Base-by-base conservation (phyloP, 768 basidiomycete genomes). In the Suillus luteus region DNA sequence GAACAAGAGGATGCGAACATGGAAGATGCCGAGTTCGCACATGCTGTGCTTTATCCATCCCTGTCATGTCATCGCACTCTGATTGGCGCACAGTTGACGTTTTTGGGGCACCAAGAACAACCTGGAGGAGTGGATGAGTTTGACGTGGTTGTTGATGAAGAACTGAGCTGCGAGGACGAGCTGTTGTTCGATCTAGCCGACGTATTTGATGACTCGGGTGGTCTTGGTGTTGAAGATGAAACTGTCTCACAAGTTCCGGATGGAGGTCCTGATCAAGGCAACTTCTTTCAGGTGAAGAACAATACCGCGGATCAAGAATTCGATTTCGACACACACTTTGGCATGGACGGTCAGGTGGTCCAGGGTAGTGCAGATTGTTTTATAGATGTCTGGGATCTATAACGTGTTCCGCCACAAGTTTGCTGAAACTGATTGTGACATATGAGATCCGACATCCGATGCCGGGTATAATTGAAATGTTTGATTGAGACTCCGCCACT, bases 401-500 rank as follows among this genome's bases (percentile, higher is more conserved):
- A 61, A 65, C 54, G 19, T 52, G 27, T 58, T 65, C 62, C 9
- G 43, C 38, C 17, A 58, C 51, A 33, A 35, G 27, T 60, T 37
- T 55, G 24, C 55, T 57, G 19, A 22, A 55, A 38, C 22, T 60
- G 49, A 57, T 64, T 73, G 66, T 73, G 72, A 73, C 66, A 75
- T 74, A 74, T 74, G 70, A 76, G 71, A 71, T 38, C 24, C 22
- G 65, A 61, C 41, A 15, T 62, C 51, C 64, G 64, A 63, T 62
- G 61, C 62, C 44, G 54, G 54, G 41, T 33, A 19, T 44, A 43
- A 58, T 58, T 58, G 57, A 48, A 64, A 65, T 46, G 38, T 43
- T 35, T 24, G 19, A 31, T 74, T 72, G 0, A 70, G 51, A 67
- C 67, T 69, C 74, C 72, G 74, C 27, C 54, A 58, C 73, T 73